Evolutionary conservation across 805 yeast genomes (phyloP).

Genomic region (Cyberlindnera japonica): DNA sequence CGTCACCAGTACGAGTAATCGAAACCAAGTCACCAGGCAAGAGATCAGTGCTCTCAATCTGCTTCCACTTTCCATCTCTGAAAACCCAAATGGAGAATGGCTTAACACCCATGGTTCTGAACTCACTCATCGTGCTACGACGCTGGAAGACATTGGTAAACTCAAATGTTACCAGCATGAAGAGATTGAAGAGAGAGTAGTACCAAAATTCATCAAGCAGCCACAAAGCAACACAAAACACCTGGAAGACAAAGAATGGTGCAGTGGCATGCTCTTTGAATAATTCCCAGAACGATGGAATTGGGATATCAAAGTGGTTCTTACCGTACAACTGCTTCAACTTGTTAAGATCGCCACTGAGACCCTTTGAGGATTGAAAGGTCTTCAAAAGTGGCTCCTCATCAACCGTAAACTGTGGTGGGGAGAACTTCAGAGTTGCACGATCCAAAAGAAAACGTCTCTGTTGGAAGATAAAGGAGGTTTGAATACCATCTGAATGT

Average conservation of each 20-base stretch:
- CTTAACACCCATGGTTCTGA: slow-evolving; percentile 94
- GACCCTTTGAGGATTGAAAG: slow-evolving; percentile 56
- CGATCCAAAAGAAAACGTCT: slow-evolving; percentile 76
- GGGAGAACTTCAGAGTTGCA: slow-evolving; percentile 54
- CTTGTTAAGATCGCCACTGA: slow-evolving; percentile 48
- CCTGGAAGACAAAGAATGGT: slow-evolving; percentile 94
- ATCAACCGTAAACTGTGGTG: slow-evolving; percentile 72
- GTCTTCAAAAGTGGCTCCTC: slow-evolving; percentile 51
- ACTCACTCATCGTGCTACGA: slow-evolving; percentile 89
- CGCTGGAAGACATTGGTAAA: slow-evolving; percentile 94
- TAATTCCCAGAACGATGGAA: slow-evolving; percentile 85
- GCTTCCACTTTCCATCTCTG: slow-evolving; percentile 68
- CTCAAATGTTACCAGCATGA: slow-evolving; percentile 92
- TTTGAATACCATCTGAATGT: slow-evolving; percentile 57
- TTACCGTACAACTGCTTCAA: slow-evolving; percentile 65
- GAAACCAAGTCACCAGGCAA: slow-evolving; percentile 93
- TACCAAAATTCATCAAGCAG: slow-evolving; percentile 97
- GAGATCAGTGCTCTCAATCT: slow-evolving; percentile 66
- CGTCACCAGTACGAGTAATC: slow-evolving; percentile 83
- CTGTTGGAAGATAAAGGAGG: slow-evolving; percentile 83
- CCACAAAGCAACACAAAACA: slow-evolving; percentile 95
- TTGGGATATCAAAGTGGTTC: slow-evolving; percentile 90
- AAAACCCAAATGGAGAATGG: slow-evolving; percentile 76
- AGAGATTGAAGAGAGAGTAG: slow-evolving; percentile 82
- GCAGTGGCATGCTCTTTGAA: slow-evolving; percentile 98